These are phyloP conservation scores for Mycena amicta DNA, from an alignment of 768 basidiomycete genomes.

Conservation along the genomic window DNA sequence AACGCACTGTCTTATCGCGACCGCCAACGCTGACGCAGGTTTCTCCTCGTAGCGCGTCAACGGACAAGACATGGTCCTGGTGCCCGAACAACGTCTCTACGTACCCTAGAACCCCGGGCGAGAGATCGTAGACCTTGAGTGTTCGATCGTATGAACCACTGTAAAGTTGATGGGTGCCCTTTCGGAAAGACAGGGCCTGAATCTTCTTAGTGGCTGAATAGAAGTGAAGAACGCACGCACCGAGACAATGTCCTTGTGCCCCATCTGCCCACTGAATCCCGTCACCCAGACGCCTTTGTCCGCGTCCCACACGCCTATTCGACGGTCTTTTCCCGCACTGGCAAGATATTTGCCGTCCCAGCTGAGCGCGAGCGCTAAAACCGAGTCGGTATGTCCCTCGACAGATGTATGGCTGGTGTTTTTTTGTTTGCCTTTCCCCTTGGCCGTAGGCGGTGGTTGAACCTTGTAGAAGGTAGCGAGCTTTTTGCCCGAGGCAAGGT, in stretches of 20 bases:
- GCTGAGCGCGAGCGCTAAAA: slow-evolving; percentile 82
- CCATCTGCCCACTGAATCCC: slow-evolving; percentile 77
- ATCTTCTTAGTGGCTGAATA: slow-evolving; percentile 3
- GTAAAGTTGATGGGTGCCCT: slow-evolving; percentile 74
- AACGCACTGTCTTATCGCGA: slow-evolving; percentile 88
- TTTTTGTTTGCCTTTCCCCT: slow-evolving; percentile 64
- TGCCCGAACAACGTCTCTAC: slow-evolving; percentile 98
- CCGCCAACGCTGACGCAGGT: slow-evolving; percentile 86
- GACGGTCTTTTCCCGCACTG: slow-evolving; percentile 83
- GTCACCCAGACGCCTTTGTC: slow-evolving; percentile 77
- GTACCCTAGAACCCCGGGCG: slow-evolving; percentile 79
- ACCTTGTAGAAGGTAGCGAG: slow-evolving; percentile 62
- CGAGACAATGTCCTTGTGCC: slow-evolving; percentile 50
- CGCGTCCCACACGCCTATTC: slow-evolving; percentile 85
- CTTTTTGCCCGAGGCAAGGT: slow-evolving; percentile 66
- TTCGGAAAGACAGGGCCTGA: slow-evolving; percentile 75
- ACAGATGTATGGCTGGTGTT: slow-evolving; percentile 48
- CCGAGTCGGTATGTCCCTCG: slow-evolving; percentile 85
- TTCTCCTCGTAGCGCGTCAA: slow-evolving; percentile 84
- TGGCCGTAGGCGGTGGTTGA: slow-evolving; percentile 38
- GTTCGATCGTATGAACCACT: slow-evolving; percentile 85
- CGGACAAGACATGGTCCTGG: slow-evolving; percentile 78
- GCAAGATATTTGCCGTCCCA: slow-evolving; percentile 84
- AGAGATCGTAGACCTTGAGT: slow-evolving; percentile 80
- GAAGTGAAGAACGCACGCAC: slow-evolving; percentile 27